Evolutionary conservation across 352 stramenopile genomes (phyloP).

Genomic region (Globisporangium mamillatum): DNA sequence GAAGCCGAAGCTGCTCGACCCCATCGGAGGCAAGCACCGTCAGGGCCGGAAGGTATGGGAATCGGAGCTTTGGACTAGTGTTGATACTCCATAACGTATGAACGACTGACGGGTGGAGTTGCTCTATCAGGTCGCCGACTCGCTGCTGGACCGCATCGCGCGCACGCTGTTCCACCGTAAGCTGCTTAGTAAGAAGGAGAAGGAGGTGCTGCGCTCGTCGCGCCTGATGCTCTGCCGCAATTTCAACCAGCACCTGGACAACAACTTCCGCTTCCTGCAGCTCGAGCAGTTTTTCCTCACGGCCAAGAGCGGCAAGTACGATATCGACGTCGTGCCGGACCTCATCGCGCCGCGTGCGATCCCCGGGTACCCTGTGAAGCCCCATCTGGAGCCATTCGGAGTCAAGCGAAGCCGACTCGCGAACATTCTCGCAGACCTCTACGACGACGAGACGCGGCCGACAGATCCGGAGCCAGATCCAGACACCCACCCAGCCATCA

Average conservation of each 20-base stretch:
- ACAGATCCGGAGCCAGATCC: neutral
- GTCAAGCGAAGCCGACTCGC: slow-evolving; percentile 1
- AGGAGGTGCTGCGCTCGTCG: slow-evolving; percentile 42
- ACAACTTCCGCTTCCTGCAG: slow-evolving; percentile 51
- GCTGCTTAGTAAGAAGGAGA: slow-evolving; percentile 47
- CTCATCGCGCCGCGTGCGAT: slow-evolving; percentile 47
- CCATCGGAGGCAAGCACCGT: slow-evolving; percentile 36
- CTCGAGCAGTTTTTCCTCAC: slow-evolving; percentile 60
- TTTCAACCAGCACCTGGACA: slow-evolving; percentile 44
- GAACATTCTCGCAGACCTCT: slow-evolving; percentile 2
- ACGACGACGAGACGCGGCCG: slow-evolving; percentile 4
- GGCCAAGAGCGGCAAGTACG: slow-evolving; percentile 30
- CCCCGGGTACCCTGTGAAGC: slow-evolving; percentile 39
- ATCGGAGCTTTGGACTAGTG: neutral
- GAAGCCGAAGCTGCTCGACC: slow-evolving; percentile 37
- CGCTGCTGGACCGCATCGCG: slow-evolving; percentile 55
- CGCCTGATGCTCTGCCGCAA: slow-evolving; percentile 66
- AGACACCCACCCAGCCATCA: neutral
- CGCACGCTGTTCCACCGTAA: slow-evolving; percentile 36
- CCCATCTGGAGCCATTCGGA: neutral
- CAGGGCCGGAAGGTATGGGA: slow-evolving; percentile 40
- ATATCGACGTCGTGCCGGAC: slow-evolving; percentile 36
- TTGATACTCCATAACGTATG: too few species aligned
- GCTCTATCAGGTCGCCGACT: slow-evolving; percentile 44
- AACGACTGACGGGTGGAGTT: neutral